These are phyloP conservation scores for Dendrobium catenatum DNA, from an alignment of 106 monocot genomes.

Conservation along the genomic window DNA sequence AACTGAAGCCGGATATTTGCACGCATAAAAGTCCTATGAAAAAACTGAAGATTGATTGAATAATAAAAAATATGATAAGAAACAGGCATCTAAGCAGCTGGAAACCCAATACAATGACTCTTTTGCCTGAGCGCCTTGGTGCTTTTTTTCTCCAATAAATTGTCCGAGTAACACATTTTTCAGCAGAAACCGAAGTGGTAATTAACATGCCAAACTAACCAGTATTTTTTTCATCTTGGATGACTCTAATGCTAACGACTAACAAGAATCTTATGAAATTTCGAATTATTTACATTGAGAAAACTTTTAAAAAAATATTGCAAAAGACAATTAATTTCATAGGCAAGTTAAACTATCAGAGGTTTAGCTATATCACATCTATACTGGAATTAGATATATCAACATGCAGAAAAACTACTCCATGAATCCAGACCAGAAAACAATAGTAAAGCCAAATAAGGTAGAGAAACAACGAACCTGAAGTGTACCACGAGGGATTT, in stretches of 20 bases:
- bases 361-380: background rate
- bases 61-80: background rate
- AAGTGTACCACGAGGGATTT: conserved; percentile 92
- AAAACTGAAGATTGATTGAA: background rate
- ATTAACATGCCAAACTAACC: background rate
- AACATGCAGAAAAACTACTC: background rate
- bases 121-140: background rate
- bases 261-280: background rate
- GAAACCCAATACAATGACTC: background rate
- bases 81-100: background rate
- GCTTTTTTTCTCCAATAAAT: background rate
- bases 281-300: background rate
- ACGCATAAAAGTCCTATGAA: background rate
- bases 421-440: background rate
- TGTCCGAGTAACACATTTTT: background rate
- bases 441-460: background rate
- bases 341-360: background rate
- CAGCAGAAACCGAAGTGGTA: background rate
- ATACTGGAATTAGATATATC: background rate
- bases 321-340: background rate
- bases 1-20: background rate
- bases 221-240: background rate
- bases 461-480: conserved; percentile 55
- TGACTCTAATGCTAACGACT: background rate
- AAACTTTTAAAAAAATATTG: background rate